phyloP scores from a whole-genome alignment of 257 asterid species.

The Salvia splendens region DNA sequence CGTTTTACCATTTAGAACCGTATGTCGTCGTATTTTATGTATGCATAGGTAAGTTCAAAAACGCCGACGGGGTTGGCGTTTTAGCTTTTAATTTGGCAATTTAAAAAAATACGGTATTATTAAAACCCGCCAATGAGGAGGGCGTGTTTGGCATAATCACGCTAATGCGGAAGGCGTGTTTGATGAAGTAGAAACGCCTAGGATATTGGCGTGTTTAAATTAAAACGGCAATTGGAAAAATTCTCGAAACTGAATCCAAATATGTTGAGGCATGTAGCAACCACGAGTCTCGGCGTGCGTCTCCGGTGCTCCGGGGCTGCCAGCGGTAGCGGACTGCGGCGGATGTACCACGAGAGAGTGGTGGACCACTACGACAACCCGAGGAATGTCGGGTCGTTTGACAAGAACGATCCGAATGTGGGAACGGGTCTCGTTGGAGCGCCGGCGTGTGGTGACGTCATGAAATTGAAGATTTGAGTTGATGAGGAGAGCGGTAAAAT shows the following conservation, averaged over 20 bases:
- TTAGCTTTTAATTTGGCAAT: no score
- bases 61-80: no score
- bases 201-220: no score
- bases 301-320: conserved; percentile 36
- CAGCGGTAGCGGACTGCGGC: conserved; percentile 32
- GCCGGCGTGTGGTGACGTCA: conserved; percentile 97
- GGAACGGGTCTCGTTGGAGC: conserved; percentile 98
- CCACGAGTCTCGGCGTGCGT: conserved; percentile 41
- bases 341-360: conserved; percentile 86
- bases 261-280: conserved; percentile 63
- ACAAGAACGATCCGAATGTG: conserved; percentile 69
- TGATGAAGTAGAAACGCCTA: no score
- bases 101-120: no score
- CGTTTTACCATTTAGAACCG: no score
- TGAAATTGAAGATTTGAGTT: conserved; percentile 86
- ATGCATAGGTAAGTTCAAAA: no score
- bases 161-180: no score
- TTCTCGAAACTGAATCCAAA: conserved; percentile 20
- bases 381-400: conserved; percentile 88
- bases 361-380: conserved; percentile 96
- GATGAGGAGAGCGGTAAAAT: conserved; percentile 78
- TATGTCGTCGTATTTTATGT: no score
- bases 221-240: conserved; percentile 2
- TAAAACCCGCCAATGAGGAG: no score
- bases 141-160: no score